Base-by-base conservation (phyloP, 192 early-diverging fungal species). In the Linnemannia zychae region DNA sequence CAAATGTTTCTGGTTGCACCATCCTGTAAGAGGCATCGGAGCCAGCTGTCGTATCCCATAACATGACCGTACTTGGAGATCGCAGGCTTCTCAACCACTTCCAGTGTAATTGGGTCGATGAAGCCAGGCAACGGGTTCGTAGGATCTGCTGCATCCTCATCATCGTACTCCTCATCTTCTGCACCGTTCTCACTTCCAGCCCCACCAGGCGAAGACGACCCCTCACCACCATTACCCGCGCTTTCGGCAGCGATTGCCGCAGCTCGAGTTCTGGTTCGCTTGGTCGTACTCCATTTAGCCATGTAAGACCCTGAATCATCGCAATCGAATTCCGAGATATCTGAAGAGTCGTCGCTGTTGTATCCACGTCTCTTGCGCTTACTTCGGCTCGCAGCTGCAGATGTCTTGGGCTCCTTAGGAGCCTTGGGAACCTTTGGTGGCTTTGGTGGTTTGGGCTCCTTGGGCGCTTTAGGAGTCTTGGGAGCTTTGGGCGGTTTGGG, bases 1-100 rank as follows among this genome's bases (percentile, higher is more conserved):
- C 97, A 98, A 44, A 96, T 95, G 86, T 98, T 98, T 74, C 94
- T 92, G 78, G 94, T 94, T 60, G 92, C 90, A 46, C 93, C 94
- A 77, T 94, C 94, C 57, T 94, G 92, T 68, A 93, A 93, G 71
- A 98, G 86, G 76, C 97, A 97, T 47, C 96, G 94, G 46, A 96
- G 94, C 96, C 96, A 96, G 82, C 91, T 95, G 73, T 96, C 94
- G 71, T 94, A 96, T 69, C 95, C 93, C 95, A 97, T 96, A 48
- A 96, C 95, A 85, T 96, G 95, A 22, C 98, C 98, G 77, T 96
- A 98, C 65, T 96, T 97, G 50, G 97, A 98, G 60, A 99, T 98
- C 4, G 98, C 98, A 20, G 98, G 98, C 74, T 96, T 96, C 13
- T 93, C 89, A 22, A 99, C 95, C 33, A 93, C 92, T 76, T 99